These are phyloP conservation scores for Saraca asoca DNA, from an alignment of 331 rosid genomes.

Conservation along the genomic window DNA sequence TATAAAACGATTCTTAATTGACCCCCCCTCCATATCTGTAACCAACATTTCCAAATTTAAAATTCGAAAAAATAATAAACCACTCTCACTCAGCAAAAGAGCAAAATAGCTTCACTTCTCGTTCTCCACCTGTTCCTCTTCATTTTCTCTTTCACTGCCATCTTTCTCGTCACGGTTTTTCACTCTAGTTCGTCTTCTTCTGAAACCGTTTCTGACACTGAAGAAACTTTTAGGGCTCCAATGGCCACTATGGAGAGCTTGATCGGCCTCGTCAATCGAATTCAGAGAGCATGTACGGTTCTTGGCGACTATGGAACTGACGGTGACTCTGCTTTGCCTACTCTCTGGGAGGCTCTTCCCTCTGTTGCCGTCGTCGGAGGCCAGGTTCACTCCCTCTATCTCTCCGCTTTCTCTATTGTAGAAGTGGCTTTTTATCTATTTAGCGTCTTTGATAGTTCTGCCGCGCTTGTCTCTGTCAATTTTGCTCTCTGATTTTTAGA, in stretches of 20 bases:
- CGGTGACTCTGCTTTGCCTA: conserved; percentile 58
- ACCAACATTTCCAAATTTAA: conserved; percentile 1
- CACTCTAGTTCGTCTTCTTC: conserved; percentile 8
- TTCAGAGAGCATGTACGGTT: conserved; percentile 68
- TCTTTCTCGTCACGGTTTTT: conserved; percentile 21
- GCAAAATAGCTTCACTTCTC: conserved; percentile 47
- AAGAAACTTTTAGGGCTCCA: background rate
- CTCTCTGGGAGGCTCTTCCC: conserved; percentile 81
- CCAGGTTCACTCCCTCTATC: conserved; percentile 43
- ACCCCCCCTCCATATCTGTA: too few relatives aligned
- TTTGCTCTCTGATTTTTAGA: background rate
- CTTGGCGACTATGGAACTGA: conserved; percentile 61
- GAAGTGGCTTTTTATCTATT: background rate
- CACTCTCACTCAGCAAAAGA: conserved; percentile 2
- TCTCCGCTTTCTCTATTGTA: background rate
- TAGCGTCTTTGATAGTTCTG: background rate
- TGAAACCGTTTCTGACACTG: conserved; percentile 7
- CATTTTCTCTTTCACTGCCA: conserved; percentile 32
- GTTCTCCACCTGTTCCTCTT: conserved; percentile 27
- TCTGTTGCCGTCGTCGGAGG: conserved; percentile 76
- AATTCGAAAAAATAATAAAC: background rate
- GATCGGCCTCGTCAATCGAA: conserved; percentile 66
- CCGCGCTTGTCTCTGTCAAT: background rate
- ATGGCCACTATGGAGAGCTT: conserved; percentile 57
- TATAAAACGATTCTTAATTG: too few relatives aligned